Percentiles rank a stretch among this genome's conserved stretches.
Conservation (phyloP, 495 filamentous ascomycete species). For the Neurospora sp. region DNA sequence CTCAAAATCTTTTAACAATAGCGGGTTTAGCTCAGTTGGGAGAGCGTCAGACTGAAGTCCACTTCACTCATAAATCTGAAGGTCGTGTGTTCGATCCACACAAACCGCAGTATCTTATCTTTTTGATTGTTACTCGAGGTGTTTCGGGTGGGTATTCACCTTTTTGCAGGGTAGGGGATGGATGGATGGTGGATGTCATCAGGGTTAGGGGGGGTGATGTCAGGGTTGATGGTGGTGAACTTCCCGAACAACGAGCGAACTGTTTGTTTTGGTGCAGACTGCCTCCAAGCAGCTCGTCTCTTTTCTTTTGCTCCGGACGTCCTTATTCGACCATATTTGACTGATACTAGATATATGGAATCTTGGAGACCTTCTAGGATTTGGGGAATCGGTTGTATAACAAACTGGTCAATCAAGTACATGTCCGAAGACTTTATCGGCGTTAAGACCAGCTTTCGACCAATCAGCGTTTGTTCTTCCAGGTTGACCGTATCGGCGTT, state of each 20-base stretch:
- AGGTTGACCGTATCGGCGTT: neutral
- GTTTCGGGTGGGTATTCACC: neutral
- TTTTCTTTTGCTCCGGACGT: neutral
- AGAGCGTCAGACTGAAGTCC: neutral
- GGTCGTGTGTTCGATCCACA: neutral
- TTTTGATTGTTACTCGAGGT: neutral
- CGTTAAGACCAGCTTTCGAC: neutral
- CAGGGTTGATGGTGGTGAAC: neutral
- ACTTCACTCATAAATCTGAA: neutral
- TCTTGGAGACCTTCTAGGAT: no score
- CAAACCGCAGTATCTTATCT: neutral
- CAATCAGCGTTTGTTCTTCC: neutral
- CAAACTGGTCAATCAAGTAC: neutral
- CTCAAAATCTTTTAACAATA: neutral
- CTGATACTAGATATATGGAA: no score
- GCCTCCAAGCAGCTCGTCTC: constrained; percentile 5
- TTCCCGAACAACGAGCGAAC: neutral
- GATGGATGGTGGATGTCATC: neutral
- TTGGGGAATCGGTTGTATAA: neutral
- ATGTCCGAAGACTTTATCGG: neutral
- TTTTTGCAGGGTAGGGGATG: neutral
- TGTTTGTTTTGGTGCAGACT: neutral
- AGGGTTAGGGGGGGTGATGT: neutral
- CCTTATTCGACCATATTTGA: no score
- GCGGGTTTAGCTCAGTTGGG: neutral